Evolutionary conservation across 345 rosid genomes (phyloP).

Genomic region (Rhodamnia rubescens): DNA sequence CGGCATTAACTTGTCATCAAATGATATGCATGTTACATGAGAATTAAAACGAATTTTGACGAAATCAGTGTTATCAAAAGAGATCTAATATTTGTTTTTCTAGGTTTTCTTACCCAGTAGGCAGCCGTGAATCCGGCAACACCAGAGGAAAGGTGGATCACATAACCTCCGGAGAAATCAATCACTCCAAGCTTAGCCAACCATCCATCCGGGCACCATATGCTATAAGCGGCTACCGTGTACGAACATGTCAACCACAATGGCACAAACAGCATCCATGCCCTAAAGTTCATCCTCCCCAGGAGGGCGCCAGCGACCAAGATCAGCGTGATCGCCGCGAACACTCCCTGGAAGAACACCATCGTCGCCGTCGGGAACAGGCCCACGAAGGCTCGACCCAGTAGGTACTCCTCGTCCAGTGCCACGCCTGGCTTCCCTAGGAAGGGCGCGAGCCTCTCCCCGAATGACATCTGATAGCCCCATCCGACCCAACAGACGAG

Average conservation of each 20-base stretch:
- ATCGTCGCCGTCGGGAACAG: conserved; percentile 28
- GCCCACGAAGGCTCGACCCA: conserved; percentile 19
- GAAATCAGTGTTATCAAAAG: background rate
- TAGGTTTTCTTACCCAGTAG: conserved; percentile 21
- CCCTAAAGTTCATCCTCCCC: conserved; percentile 46
- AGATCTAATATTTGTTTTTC: background rate
- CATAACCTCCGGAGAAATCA: conserved; percentile 42
- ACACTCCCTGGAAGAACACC: conserved; percentile 38
- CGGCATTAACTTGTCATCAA: too few species aligned
- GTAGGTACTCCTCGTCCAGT: conserved; percentile 28
- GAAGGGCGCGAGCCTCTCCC: conserved; percentile 24
- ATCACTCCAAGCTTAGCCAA: conserved; percentile 34
- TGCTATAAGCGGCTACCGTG: conserved; percentile 23
- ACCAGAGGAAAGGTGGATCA: conserved; percentile 41
- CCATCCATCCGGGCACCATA: conserved; percentile 45
- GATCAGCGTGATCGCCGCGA: conserved; percentile 32
- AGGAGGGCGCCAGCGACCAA: conserved; percentile 28
- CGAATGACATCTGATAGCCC: conserved; percentile 42
- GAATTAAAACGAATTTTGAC: background rate
- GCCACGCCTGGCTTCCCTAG: conserved; percentile 21
- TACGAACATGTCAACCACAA: conserved; percentile 35
- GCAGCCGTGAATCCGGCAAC: conserved; percentile 47
- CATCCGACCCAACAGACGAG: conserved; percentile 43
- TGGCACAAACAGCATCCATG: conserved; percentile 45
- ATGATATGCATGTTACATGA: background rate